Conservation (phyloP, 495 filamentous ascomycete genomes). For the Copromyces sp. region DNA sequence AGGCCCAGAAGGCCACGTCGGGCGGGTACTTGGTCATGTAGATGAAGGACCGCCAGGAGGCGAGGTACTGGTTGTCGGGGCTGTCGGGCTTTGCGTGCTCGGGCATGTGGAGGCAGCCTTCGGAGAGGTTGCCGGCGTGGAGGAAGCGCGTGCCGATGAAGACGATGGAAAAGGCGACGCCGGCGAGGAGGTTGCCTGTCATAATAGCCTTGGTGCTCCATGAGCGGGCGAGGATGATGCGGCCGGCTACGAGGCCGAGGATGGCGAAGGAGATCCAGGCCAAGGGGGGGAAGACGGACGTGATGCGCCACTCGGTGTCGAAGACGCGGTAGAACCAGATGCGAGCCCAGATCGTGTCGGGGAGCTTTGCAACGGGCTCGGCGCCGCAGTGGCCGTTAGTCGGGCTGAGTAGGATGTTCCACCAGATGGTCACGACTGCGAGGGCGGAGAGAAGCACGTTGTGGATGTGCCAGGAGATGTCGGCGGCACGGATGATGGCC, state of each 20-base stretch:
- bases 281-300: conserved; percentile 24
- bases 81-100: conserved; percentile 12
- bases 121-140: conserved; percentile 24
- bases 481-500: conserved; percentile 15
- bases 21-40: conserved; percentile 30
- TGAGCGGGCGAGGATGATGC: conserved; percentile 18
- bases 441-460: conserved; percentile 15
- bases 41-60: conserved; percentile 21
- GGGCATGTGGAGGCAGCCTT: conserved; percentile 22
- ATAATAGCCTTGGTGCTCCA: conserved; percentile 15
- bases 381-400: conserved; percentile 18
- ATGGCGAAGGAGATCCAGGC: conserved; percentile 28
- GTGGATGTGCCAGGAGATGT: conserved; percentile 23
- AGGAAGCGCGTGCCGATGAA: conserved; percentile 20
- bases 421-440: conserved; percentile 20
- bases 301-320: not conserved
- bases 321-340: conserved; percentile 20
- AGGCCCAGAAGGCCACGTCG: conserved; percentile 25
- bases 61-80: conserved; percentile 19
- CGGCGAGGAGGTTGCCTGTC: conserved; percentile 12
- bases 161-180: conserved; percentile 7
- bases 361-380: conserved; percentile 1
- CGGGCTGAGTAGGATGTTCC: conserved; percentile 26
- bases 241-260: conserved; percentile 26
- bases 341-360: conserved; percentile 5